Evolutionary conservation across 164 flowering plant species (phyloP).

Genomic region (Stephania japonica): DNA sequence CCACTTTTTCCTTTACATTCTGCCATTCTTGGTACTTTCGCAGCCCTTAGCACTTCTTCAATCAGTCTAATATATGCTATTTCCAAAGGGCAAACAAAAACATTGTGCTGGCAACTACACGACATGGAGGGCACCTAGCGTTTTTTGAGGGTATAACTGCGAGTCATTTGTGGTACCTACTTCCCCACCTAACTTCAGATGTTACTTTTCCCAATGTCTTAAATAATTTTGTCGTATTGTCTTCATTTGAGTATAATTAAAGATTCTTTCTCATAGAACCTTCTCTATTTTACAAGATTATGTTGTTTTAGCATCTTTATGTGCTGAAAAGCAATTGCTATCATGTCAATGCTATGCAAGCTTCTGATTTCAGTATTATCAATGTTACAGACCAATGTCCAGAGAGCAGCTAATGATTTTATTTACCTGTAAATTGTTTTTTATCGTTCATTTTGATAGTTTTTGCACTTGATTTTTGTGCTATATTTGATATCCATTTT

Average conservation of each 20-base stretch:
- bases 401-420: background rate
- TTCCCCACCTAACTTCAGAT: background rate
- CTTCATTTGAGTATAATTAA: background rate
- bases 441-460: background rate
- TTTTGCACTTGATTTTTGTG: background rate
- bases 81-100: slow-evolving; percentile 63
- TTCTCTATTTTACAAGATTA: background rate
- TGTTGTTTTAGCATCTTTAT: background rate
- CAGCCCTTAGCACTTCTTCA: slow-evolving; percentile 3
- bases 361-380: background rate
- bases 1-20: background rate
- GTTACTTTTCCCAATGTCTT: background rate
- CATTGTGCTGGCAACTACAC: slow-evolving; percentile 66
- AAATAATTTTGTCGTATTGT: background rate
- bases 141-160: slow-evolving; percentile 80
- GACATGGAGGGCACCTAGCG: slow-evolving; percentile 88
- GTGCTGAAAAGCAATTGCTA: background rate
- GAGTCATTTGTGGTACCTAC: slow-evolving; percentile 49
- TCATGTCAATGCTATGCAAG: background rate
- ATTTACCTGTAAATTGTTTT: too few relatives aligned
- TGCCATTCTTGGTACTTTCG: background rate
- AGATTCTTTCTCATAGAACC: background rate
- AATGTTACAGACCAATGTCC: background rate
- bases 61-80: slow-evolving; percentile 1
- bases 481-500: background rate